Base-by-base conservation (phyloP, 305 asterid genomes). In the Withania somnifera region DNA sequence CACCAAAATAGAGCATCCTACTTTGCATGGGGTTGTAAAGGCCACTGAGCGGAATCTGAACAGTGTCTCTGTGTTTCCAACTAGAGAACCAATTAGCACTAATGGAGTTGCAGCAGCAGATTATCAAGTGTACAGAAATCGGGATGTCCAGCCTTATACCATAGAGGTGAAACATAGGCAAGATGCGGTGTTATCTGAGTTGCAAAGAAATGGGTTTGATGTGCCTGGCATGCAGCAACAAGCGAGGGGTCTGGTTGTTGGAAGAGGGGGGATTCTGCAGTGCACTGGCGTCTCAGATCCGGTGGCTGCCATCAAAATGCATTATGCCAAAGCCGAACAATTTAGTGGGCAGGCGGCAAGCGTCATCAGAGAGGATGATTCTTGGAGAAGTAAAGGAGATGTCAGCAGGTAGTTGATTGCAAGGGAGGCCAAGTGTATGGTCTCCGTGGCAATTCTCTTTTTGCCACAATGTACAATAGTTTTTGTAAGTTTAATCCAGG, bases 251-350 rank as follows among this genome's bases (percentile, higher is more conserved):
- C 58, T 86, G 84, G 91, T 89, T 51, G 94, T 82, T 34, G 93
- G 92, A 50, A 85, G 93, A 82, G 93, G 92, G 64, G 94, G 90
- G 54, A 81, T 91, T 53, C 88, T 85, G 60, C 97, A 87, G 86
- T 83, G 95, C 38, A 88, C 87, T 19, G 86, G 91, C 7, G 88
- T 93, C 81, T 89, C 98, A 2, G 98, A 97, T 85, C 98, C 99
- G 0, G 97, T 91, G 30, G 90, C 97, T n/a, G 98, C 97, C 85
- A 89, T 93, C 20, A 92, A 87, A 84, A 84, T 92, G 98, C 98
- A 92, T 82, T 93, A 89, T 85, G 92, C 97, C 0, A 92, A 92
- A 79, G 84, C 91, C 5, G 95, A 94, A 26, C 95, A 89, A 69
- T 83, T 88, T 34, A 89, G 84, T 56, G 88, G 89, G 85, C 90